Base-by-base conservation (phyloP, 1,284 basidiomycete genomes). In the Cutaneotrichosporon cyanovorans region DNA sequence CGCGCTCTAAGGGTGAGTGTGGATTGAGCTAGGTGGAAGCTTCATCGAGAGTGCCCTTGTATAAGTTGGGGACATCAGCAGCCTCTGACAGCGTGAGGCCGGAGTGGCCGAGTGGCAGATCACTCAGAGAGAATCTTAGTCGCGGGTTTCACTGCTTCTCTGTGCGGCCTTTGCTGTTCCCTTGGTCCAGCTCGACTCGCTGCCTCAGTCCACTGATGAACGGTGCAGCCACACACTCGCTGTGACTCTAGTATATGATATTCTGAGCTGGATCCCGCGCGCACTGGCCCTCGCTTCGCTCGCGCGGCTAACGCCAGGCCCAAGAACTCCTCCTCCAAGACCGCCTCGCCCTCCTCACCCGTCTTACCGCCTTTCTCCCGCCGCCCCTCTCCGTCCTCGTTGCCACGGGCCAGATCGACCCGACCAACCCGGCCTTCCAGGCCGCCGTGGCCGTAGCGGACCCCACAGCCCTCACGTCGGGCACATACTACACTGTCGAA, bases 301-400 rank as follows among this genome's bases (percentile, higher is more conserved):
- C 20, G 22, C 19, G 18, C 11, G 36, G 23, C 51, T 50, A 37
- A 48, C 43, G 2, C 18, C 42, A 69, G 67, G 48, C 56, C 1
- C 61, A 62, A 39, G 67, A 69, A 37, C 50, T 55, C 19, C 46
- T 63, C 16, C 59, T 68, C 5, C 48, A 54, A 16, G 63, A 67
- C 21, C 57, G 57, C 39, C 52, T 67, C 11, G 33, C 57, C 12
- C 60, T 68, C 30, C 48, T 69, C 14, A 56, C 55, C 33, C 61
- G 63, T 25, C 57, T 68, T 4, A 53, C 60, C 3, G 52, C 53
- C n/a, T 65, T 68, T 45, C 60, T 69, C 16, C 66, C 67, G 0
- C 65, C 64, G 0, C 67, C 67, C 4, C 60, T 69, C 5, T 51
- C 63, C 1, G 30, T 47, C 6, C 56, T 66, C 37, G 42, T 67